Evolutionary conservation across 768 basidiomycete genomes (phyloP).

Genomic region (Auricularia auricula-judae): DNA sequence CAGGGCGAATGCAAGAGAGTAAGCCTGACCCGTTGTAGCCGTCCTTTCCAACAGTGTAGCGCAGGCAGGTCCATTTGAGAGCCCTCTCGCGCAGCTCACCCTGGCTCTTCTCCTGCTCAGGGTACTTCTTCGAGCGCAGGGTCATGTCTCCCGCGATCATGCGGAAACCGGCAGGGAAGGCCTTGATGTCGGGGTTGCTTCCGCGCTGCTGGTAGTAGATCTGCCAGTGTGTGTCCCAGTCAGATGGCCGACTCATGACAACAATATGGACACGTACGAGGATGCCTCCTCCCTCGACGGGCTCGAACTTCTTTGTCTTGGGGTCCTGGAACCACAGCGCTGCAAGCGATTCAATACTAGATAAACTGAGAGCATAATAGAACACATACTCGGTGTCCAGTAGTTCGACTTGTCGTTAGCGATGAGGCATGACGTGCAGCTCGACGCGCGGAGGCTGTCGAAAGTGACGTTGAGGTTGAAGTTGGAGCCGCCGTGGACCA

Average conservation of each 20-base stretch:
- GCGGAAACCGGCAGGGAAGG: slow-evolving; percentile 4
- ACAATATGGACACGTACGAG: not conserved
- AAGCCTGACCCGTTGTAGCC: slow-evolving; percentile 4
- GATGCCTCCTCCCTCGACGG: not conserved
- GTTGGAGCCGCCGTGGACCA: not conserved
- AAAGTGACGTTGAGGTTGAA: not conserved
- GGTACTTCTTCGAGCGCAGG: not conserved
- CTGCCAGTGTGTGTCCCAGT: not conserved
- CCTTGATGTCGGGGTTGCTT: not conserved
- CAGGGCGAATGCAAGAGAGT: not conserved
- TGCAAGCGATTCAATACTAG: not conserved
- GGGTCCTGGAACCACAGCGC: not conserved
- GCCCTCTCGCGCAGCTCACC: slow-evolving; percentile 12
- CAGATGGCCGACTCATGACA: not conserved
- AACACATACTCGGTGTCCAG: not conserved
- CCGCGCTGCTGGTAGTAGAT: slow-evolving; percentile 7
- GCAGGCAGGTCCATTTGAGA: slow-evolving; percentile 33
- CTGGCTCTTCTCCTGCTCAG: not conserved
- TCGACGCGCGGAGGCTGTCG: not conserved
- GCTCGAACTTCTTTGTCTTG: not conserved
- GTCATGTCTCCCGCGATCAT: slow-evolving; percentile 5
- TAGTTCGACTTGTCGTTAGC: not conserved
- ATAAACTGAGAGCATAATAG: not conserved
- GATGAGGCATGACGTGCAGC: not conserved
- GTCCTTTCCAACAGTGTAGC: slow-evolving; percentile 21